phyloP scores from a whole-genome alignment of 2,329 filamentous ascomycete species.

The Arachnopeziza araneosa region DNA sequence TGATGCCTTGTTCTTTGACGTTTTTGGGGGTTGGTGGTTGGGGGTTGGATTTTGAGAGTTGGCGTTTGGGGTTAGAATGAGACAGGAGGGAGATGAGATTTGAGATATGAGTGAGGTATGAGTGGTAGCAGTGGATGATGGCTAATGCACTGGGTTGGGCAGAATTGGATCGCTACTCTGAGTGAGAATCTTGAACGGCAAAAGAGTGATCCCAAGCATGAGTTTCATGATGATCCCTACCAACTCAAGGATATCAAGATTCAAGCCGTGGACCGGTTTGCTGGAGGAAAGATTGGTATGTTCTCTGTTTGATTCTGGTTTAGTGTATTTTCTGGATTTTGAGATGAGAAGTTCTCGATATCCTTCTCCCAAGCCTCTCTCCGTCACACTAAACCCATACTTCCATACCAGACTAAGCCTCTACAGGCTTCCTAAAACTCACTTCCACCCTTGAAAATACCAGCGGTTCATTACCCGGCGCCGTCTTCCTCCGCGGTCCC shows the following conservation, averaged over 20 bases:
- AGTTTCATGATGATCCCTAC: conserved; percentile 49
- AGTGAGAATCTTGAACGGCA: conserved; percentile 21
- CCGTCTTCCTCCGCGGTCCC: conserved; percentile 53
- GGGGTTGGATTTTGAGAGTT: no score
- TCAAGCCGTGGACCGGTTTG: conserved; percentile 50
- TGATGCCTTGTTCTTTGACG: background rate
- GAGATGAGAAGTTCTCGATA: background rate
- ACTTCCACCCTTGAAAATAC: conserved; percentile 41
- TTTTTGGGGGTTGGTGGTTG: no score
- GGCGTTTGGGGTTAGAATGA: no score
- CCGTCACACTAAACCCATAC: background rate
- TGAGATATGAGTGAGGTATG: no score
- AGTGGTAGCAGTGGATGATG: background rate
- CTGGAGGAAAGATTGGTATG: conserved; percentile 29
- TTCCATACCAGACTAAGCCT: background rate
- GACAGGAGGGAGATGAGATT: no score
- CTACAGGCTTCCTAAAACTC: conserved; percentile 49
- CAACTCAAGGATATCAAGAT: conserved; percentile 43
- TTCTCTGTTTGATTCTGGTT: background rate
- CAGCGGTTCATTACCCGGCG: conserved; percentile 41
- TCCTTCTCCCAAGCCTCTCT: background rate
- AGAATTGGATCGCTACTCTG: conserved; percentile 24
- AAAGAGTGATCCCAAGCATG: conserved; percentile 35
- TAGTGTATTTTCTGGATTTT: background rate
- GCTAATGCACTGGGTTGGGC: background rate